These are phyloP conservation scores for Aspergillus latus DNA, from an alignment of 2,329 filamentous ascomycete species.

Conservation along the genomic window DNA sequence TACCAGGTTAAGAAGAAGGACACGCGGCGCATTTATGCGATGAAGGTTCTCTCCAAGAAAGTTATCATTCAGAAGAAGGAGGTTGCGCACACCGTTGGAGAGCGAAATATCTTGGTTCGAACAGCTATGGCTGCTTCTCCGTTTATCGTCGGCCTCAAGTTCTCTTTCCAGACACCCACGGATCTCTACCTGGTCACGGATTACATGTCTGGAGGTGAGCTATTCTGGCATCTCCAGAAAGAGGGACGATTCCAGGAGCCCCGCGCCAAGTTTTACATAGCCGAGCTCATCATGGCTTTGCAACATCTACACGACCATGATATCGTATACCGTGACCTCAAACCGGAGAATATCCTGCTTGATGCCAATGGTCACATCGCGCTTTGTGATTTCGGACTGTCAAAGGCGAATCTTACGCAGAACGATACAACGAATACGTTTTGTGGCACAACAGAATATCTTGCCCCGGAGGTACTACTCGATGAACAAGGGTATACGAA, in stretches of 20 bases:
- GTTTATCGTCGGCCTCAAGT: slow-evolving; percentile 97
- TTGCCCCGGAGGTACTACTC: slow-evolving; percentile 90
- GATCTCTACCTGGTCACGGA: slow-evolving; percentile 98
- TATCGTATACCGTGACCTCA: slow-evolving; percentile 95
- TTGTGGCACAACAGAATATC: slow-evolving; percentile 95
- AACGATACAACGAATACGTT: slow-evolving; percentile 99
- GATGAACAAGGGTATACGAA: slow-evolving; percentile 98
- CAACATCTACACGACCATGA: slow-evolving; percentile 95
- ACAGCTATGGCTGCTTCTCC: slow-evolving; percentile 94
- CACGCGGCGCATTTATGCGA: slow-evolving; percentile 92
- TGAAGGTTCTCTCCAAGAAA: slow-evolving; percentile 99
- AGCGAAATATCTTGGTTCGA: slow-evolving; percentile 93
- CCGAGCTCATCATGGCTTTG: slow-evolving; percentile 90
- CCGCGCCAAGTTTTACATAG: slow-evolving; percentile 97
- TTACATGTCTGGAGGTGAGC: slow-evolving; percentile 97
- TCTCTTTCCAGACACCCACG: slow-evolving; percentile 96
- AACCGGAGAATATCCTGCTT: slow-evolving; percentile 94
- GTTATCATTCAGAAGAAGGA: slow-evolving; percentile 99
- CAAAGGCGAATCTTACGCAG: slow-evolving; percentile 94
- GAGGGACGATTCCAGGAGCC: slow-evolving; percentile 94
- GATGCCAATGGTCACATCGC: slow-evolving; percentile 98
- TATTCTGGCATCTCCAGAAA: slow-evolving; percentile 98
- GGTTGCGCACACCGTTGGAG: slow-evolving; percentile 93
- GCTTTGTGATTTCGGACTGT: slow-evolving; percentile 94
- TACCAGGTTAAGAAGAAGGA: slow-evolving; percentile 98